Conservation (phyloP, 495 filamentous ascomycete genomes). For the Podospora australis region DNA sequence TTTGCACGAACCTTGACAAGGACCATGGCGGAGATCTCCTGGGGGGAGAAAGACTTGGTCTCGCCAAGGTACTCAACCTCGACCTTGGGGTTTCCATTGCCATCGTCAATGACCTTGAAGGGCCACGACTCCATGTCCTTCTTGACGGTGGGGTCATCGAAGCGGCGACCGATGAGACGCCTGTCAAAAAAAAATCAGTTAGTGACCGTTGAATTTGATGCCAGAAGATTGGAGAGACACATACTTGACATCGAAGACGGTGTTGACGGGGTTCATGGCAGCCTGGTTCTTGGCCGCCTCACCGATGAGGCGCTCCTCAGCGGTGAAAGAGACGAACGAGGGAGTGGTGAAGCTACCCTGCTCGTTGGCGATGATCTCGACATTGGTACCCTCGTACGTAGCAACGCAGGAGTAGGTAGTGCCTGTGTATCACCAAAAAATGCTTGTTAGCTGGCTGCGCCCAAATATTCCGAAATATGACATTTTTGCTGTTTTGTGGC, state of each 20-base stretch:
- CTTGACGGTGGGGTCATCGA: slow-evolving; percentile 92
- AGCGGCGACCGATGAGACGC: slow-evolving; percentile 93
- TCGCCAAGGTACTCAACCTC: slow-evolving; percentile 94
- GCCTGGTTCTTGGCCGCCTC: slow-evolving; percentile 99
- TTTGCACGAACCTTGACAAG: slow-evolving; percentile 62
- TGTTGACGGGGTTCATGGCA: slow-evolving; percentile 97
- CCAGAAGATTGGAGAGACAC: neutral
- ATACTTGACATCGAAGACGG: slow-evolving; percentile 95
- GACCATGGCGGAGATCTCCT: slow-evolving; percentile 97
- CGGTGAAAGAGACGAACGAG: slow-evolving; percentile 98
- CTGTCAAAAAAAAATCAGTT: slow-evolving; percentile 34
- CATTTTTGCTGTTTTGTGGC: neutral
- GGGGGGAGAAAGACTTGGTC: slow-evolving; percentile 89
- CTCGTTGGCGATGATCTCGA: slow-evolving; percentile 99
- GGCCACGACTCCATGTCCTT: slow-evolving; percentile 98
- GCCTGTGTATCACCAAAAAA: slow-evolving; percentile 45
- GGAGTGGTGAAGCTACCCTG: slow-evolving; percentile 98
- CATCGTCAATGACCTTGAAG: slow-evolving; percentile 92
- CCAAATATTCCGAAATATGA: slow-evolving; percentile 3
- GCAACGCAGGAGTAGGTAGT: slow-evolving; percentile 99
- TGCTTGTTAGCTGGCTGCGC: slow-evolving; percentile 9
- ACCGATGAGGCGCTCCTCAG: slow-evolving; percentile 95
- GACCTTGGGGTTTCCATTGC: slow-evolving; percentile 74
- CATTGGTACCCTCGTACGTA: slow-evolving; percentile 97
- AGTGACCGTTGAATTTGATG: neutral